Evolutionary conservation across 345 rosid genomes (phyloP), one percentile per base, ranked within the genome.

Genomic region (Heritiera fomes): DNA sequence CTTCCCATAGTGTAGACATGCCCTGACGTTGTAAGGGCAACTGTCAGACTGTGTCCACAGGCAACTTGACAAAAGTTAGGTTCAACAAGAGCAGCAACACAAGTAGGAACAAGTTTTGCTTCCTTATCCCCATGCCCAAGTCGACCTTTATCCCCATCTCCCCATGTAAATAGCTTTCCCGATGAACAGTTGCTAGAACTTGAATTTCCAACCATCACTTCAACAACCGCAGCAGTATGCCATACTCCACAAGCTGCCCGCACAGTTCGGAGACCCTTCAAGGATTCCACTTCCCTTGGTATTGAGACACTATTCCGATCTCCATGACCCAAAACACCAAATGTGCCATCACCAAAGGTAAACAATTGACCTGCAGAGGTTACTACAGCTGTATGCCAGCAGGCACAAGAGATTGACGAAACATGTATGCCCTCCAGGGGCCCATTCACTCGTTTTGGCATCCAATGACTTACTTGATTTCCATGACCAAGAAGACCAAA

Each of bases 61-160:
- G 91, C 90, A 82, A 96, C 99, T 90, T 84, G 97, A 87, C 98
- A 89, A 80, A 96, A 92, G 84, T 86, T 96, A 63, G 98, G 97
- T 62, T 94, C 99, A 77, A 91, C 97, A 76, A 92, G 95, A 80
- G 97, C 95, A 84, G 98, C 97, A 82, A 96, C 99, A 84, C 94
- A 91, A 53, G 98, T 94, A 75, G 99, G 99, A 80, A 87, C 98
- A 52, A 94, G 90, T 84, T 88, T 96, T 61, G 93, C 78, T 84
- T 96, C 99, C 86, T 90, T 96, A 86, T 94, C 93, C 79, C 99
- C 97, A 80, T 94, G 99, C 80, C 99, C 99, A 78, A 96, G 99
- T 78, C 97, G 92, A 47, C 94, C 92, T 80, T 96, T 96, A 84
- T 96, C 99, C 67, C 98, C 99, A 83, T 94, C 99, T 28, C 99